Evolutionary conservation across 1,284 basidiomycete genomes (phyloP).

Genomic region (Cutaneotrichosporon sp.): DNA sequence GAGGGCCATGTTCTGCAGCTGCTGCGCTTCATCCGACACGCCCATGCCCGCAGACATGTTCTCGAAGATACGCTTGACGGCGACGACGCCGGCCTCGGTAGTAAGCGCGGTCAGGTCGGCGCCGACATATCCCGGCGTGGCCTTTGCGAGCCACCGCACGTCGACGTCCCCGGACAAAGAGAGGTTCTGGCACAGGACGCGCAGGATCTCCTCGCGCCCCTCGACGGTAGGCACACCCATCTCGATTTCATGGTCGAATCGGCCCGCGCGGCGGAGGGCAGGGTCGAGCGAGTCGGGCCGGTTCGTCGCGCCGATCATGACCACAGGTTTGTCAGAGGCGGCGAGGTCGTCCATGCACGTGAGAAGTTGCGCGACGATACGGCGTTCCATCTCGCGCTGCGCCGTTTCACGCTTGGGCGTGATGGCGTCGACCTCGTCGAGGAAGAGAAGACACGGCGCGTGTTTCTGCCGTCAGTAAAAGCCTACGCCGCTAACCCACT

Average conservation of each 20-base stretch:
- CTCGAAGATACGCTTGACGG: constrained; percentile 93
- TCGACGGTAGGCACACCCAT: constrained; percentile 94
- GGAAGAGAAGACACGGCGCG: constrained; percentile 85
- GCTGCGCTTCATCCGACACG: constrained; percentile 13
- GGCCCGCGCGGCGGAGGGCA: constrained; percentile 82
- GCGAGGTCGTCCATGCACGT: constrained; percentile 70
- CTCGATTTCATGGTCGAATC: constrained; percentile 96
- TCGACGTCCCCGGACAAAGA: constrained; percentile 38
- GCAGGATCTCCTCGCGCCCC: constrained; percentile 79
- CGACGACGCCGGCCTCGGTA: constrained; percentile 88
- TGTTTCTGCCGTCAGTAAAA: constrained; percentile 55
- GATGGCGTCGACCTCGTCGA: constrained; percentile 97
- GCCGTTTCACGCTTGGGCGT: constrained; percentile 96
- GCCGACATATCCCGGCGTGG: constrained; percentile 94
- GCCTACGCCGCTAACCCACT: constrained; percentile 48
- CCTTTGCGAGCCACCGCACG: constrained; percentile 63
- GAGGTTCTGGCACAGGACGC: constrained; percentile 52
- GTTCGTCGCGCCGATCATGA: constrained; percentile 95
- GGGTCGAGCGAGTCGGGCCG: constrained; percentile 91
- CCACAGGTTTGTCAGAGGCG: constrained; percentile 60
- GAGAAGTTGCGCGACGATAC: constrained; percentile 93
- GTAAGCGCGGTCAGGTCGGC: constrained; percentile 88
- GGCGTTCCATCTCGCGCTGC: constrained; percentile 93
- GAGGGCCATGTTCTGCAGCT: constrained; percentile 27
- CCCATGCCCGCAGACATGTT: constrained; percentile 57